Base-by-base conservation (phyloP, 495 filamentous ascomycete genomes). In the Aspergillus incahuasiensis region DNA sequence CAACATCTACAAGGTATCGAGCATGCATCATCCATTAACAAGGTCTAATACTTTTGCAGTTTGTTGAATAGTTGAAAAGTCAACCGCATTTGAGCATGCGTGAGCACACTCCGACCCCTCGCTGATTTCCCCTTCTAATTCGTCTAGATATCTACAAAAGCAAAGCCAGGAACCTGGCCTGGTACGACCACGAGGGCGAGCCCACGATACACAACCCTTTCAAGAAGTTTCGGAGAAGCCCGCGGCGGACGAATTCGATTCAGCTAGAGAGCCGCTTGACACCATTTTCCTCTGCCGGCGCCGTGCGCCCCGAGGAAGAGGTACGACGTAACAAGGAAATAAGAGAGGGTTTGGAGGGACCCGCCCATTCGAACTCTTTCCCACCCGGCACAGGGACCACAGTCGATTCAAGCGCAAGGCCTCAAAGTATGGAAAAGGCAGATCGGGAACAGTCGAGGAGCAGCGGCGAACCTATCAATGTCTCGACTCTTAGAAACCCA, bases 181-280 rank as follows among this genome's bases (percentile, higher is more conserved):
- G 79, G 76, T 78, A 77, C 51, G 71, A 74, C 52, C 58, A 72
- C 7, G 72, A 78, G 16, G 75, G 72, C 59, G 69, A 71, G 49
- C 65, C 64, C 11, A 57, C 72, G 2, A 68, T 67, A 5, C 71
- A 71, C 57, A 81, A 81, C 53, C 78, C 78, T n/a, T 81, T 79
- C 56, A 74, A 75, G 57, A 76, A 76, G 45, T 72, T 75, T 58
- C 62, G 67, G 19, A 47, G 58, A 22, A 63, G 57, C 16, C 67
- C 64, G 13, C 67, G 60, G 28, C 69, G 68, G 24, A 56, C 65
- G 18, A 52, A 61, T 42, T 73, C 70, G 19, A 66, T 72, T 47
- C 63, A 69, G 52, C 64, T 76, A 18, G 68, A 74, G 48, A 61
- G 44, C 24, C 53, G 63, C 12, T 48, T 62, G 20, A 30, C 48